Evolutionary conservation across 1,139 yeast species (phyloP), one percentile per base, ranked within the genome.

Genomic region (Debaryomyces robertsiae): DNA sequence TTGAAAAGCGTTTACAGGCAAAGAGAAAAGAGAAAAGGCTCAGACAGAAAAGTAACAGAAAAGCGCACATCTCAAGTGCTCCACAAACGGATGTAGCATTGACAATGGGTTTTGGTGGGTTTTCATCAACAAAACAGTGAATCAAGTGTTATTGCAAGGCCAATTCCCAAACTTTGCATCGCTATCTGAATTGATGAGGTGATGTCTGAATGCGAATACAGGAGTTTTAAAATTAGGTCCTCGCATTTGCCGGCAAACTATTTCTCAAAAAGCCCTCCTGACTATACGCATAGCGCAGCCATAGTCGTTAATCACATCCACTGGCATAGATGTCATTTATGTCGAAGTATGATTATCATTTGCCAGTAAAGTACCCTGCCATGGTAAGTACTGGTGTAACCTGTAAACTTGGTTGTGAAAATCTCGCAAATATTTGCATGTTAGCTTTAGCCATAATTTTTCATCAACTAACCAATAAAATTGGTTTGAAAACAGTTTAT

Each of bases 31-130:
- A 55, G 38, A 59, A 59, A 49, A 55, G 57, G 39, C 51, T 41
- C 45, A 49, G 48, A 45, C 48, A 50, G 45, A 52, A 56, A 46
- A 42, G 50, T 18, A 39, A 37, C n/a, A 33, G 46, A 39, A 43
- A 33, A 28, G 25, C 17, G 52, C 48, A 29, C 41, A 31, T 4
- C 25, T 17, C 6, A 48, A 28, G n/a, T 6, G 51, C 43, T 3
- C 52, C 47, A 9, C 55, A 53, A 11, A 50, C 52, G 30, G 72
- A 65, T 6, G 58, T 82, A 55, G 55, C 60, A 11, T 49, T 58
- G 6, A 47, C 72, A 45, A 82, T 85, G 90, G 93, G 93, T 2
- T 81, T 85, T 47, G 53, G 65, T 2, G 71, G 71, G 2, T 81
- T 80, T 56, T 74, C 74, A 1, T 47, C 64, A 1, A 53, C 67